A percentile compares a stretch with the other conserved stretches of the same genome.
These are phyloP conservation scores for Dacryopinax primogenitus DNA, from an alignment of 768 basidiomycete species.

Conservation along the genomic window DNA sequence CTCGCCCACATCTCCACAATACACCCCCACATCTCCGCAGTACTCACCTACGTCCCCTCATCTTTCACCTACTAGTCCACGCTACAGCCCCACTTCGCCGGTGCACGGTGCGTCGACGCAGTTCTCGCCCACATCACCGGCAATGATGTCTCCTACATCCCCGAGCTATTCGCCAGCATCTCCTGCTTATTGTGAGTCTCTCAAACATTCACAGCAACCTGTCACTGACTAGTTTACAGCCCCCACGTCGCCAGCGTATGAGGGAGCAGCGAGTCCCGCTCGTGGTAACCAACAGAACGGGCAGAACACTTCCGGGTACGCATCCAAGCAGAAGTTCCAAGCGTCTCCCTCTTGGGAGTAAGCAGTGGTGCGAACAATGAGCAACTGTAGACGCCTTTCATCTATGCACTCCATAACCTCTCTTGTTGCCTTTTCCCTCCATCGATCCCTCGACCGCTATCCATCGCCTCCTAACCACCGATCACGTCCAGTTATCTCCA, in stretches of 20 bases:
- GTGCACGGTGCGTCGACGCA: constrained; percentile 71
- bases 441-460: not conserved
- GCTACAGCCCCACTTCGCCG: constrained; percentile 12
- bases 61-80: constrained; percentile 15
- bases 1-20: constrained; percentile 80
- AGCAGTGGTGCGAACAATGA: not conserved
- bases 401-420: not conserved
- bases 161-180: constrained; percentile 44
- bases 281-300: constrained; percentile 6
- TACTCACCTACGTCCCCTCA: constrained; percentile 20
- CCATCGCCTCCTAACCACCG: not conserved
- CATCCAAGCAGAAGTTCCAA: not conserved
- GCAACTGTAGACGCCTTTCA: not conserved
- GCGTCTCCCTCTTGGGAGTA: constrained; percentile 13
- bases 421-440: constrained; percentile 1
- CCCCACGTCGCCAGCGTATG: constrained; percentile 11
- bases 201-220: not conserved
- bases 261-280: not conserved
- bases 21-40: constrained; percentile 67
- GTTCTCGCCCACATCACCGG: constrained; percentile 90
- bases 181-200: constrained; percentile 11
- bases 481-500: not conserved
- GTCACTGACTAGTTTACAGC: not conserved
- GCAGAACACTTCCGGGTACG: constrained; percentile 1
- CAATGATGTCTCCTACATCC: constrained; percentile 23